A percentile compares a stretch with the other conserved stretches of the same genome.
phyloP scores from a whole-genome alignment of 345 rosid genomes.

The sweet orange (Citrus sinensis) region DNA sequence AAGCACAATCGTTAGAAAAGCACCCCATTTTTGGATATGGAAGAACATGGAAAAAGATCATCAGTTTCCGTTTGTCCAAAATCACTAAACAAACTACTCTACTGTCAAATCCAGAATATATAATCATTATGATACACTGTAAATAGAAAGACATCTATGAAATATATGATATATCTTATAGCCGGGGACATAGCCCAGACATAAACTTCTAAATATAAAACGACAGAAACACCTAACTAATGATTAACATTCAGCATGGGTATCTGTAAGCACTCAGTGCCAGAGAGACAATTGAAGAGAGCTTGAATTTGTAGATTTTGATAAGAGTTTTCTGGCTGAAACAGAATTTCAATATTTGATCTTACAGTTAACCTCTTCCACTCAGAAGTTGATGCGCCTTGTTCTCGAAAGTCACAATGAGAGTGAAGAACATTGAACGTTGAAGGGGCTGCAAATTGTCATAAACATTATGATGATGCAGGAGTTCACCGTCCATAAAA shows the following conservation, averaged over 20 bases:
- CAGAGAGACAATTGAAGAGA: conserved; percentile 64
- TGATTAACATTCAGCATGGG: neutral
- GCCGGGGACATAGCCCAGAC: too few relatives aligned
- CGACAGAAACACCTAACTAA: too few relatives aligned
- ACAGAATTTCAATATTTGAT: conserved; percentile 66
- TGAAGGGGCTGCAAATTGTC: conserved; percentile 53
- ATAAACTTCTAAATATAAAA: too few relatives aligned
- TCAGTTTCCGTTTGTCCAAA: too few relatives aligned
- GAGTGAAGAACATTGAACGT: conserved; percentile 61
- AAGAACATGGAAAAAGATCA: too few relatives aligned
- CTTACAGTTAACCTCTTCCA: conserved; percentile 54
- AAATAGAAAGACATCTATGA: too few relatives aligned
- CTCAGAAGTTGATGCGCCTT: conserved; percentile 65
- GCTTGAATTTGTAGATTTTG: conserved; percentile 65
- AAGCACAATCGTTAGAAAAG: too few relatives aligned
- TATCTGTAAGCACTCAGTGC: conserved; percentile 56
- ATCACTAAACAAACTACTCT: too few relatives aligned
- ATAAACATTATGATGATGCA: neutral
- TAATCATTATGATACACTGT: too few relatives aligned
- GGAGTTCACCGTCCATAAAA: neutral
- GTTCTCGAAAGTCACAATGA: conserved; percentile 67
- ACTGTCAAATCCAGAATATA: too few relatives aligned
- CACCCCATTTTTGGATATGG: too few relatives aligned
- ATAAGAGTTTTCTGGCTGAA: conserved; percentile 51
- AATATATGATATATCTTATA: too few relatives aligned